Base-by-base conservation (phyloP, 2,329 filamentous ascomycete species). In the Talaromyces sp. region DNA sequence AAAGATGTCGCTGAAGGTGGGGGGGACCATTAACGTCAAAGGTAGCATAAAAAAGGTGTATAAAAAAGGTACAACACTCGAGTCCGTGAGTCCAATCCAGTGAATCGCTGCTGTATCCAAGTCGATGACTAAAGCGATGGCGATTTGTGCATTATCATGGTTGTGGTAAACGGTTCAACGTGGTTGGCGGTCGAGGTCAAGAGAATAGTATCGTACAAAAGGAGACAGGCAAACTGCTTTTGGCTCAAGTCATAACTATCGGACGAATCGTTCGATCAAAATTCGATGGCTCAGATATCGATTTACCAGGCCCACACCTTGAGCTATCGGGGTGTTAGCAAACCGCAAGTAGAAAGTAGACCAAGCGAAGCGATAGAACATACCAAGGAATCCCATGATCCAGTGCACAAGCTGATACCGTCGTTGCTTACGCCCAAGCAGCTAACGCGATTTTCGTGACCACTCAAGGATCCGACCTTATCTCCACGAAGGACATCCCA, bases 331-430 rank as follows among this genome's bases (percentile, higher is more conserved):
- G 63, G 57, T 47, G 37, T 57, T 31, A 43, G 41, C 13, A 19
- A 13, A 19, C 37, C 2, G 19, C 33, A 39, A 22, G 10, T 22
- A 19, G 9, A 5, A 4, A 8, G 2, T 19, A n/a, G 16, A 31
- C 11, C 3, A 41, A 43, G 3, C 35, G 7, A 10, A 5, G 16
- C n/a, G 14, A 24, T 22, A 62, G 70, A 64, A 86, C 92, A 83
- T 87, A 98, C 95, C 85, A 97, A 86, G 74, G 95, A 97, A 83
- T 99, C 95, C 95, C 95, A 99, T 72, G 95, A 99, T 79, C 95
- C 95, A 75, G 95, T 99, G 87, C 95, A 98, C 83, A 99, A 85
- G 84, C 94, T 98, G 83, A 98, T 97, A 69, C 94, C 95, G 77
- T 99, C 95, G 79, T 98, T 98, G 85, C 94, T 98, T 73, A 99